phyloP scores from a whole-genome alignment of 331 rosid genomes.

The Pyracantha coccinea region DNA sequence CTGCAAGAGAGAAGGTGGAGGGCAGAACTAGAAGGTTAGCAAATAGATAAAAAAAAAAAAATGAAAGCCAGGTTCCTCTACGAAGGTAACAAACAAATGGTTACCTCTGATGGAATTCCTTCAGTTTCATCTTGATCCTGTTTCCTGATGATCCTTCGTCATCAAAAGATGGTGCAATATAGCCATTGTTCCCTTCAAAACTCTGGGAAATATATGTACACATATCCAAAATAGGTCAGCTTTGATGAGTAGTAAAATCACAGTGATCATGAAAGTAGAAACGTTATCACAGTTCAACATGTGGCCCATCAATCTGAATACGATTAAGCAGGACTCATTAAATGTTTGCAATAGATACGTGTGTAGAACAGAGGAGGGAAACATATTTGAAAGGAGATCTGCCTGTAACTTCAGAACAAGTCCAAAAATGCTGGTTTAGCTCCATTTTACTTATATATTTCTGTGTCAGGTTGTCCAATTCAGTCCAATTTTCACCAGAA shows the following conservation, averaged over 20 bases:
- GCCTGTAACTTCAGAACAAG: neutral
- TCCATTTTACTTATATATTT: neutral
- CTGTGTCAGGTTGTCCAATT: neutral
- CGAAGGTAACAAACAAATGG: neutral
- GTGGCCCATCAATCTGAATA: conserved; percentile 1
- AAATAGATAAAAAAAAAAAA: conserved; percentile 3
- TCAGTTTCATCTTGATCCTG: conserved; percentile 81
- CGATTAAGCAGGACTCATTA: neutral
- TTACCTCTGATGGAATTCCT: conserved; percentile 83
- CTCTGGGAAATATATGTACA: conserved; percentile 26
- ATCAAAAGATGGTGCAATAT: conserved; percentile 53
- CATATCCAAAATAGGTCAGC: neutral
- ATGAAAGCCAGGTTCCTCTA: conserved; percentile 6
- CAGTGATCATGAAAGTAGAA: conserved; percentile 11
- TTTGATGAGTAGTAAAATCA: conserved; percentile 8
- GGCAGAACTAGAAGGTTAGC: neutral
- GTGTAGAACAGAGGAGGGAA: neutral
- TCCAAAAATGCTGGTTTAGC: neutral
- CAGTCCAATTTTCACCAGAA: neutral
- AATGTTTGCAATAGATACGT: neutral
- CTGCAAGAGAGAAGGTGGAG: conserved; percentile 32
- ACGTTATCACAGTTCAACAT: neutral
- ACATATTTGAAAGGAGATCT: neutral
- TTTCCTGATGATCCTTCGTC: conserved; percentile 67
- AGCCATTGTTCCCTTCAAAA: conserved; percentile 50